Percentiles rank a stretch among this genome's conserved stretches.
phyloP scores from a whole-genome alignment of 2,329 filamentous ascomycete genomes.

The Fusarium praegraminearum region DNA sequence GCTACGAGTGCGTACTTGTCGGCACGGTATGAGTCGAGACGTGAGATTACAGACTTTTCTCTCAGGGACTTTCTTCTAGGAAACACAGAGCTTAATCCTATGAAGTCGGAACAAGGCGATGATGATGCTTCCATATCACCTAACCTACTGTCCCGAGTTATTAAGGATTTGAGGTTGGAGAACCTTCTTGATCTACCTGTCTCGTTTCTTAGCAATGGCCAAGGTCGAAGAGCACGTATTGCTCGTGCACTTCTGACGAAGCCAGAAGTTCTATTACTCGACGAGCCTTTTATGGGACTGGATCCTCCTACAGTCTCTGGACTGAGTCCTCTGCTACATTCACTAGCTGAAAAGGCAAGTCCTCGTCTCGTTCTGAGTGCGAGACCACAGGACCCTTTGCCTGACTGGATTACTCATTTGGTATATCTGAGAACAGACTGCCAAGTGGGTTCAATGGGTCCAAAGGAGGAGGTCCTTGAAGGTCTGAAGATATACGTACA shows the following conservation, averaged over 20 bases:
- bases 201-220: slow-evolving; percentile 91
- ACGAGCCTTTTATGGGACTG: slow-evolving; percentile 96
- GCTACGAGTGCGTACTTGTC: slow-evolving; percentile 84
- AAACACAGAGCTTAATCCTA: slow-evolving; percentile 84
- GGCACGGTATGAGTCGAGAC: slow-evolving; percentile 87
- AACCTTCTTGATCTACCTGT: slow-evolving; percentile 83
- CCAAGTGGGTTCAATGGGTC: slow-evolving; percentile 73
- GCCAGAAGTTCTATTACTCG: slow-evolving; percentile 85
- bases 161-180: slow-evolving; percentile 75
- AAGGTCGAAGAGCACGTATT: slow-evolving; percentile 87
- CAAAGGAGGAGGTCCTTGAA: slow-evolving; percentile 71
- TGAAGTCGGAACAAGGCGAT: slow-evolving; percentile 55
- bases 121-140: slow-evolving; percentile 63
- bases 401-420: slow-evolving; percentile 90
- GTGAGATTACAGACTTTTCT: slow-evolving; percentile 89
- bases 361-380: slow-evolving; percentile 83
- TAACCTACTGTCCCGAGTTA: slow-evolving; percentile 69
- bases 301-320: slow-evolving; percentile 83
- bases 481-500: slow-evolving; percentile 62
- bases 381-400: slow-evolving; percentile 86
- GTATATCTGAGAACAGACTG: slow-evolving; percentile 77
- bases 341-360: slow-evolving; percentile 72
- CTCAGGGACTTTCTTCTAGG: slow-evolving; percentile 84
- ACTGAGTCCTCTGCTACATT: slow-evolving; percentile 77
- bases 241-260: slow-evolving; percentile 83